A percentile compares a stretch with the other conserved stretches of the same genome.
phyloP scores from a whole-genome alignment of 2,329 filamentous ascomycete genomes.

The Pseudocercospora cruenta region DNA sequence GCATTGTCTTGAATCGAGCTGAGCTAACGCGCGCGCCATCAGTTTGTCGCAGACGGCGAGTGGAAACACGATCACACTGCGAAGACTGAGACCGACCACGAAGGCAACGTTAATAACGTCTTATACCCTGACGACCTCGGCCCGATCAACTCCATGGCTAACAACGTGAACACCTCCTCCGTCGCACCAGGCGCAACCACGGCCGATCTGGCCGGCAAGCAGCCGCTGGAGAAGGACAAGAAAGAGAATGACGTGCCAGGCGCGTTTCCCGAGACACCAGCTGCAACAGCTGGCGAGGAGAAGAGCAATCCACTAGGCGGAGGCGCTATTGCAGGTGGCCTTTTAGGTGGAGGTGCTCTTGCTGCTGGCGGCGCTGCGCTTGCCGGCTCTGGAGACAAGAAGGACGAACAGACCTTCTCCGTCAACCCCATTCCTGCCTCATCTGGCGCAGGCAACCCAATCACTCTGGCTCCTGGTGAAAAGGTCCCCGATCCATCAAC shows the following conservation, averaged over 20 bases:
- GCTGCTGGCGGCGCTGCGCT: slow-evolving; percentile 16
- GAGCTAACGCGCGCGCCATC: slow-evolving; percentile 26
- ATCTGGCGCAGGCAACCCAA: slow-evolving; percentile 70
- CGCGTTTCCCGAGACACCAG: slow-evolving; percentile 73
- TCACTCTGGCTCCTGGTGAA: slow-evolving; percentile 77
- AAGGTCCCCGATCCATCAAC: slow-evolving; percentile 71
- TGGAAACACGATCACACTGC: slow-evolving; percentile 84
- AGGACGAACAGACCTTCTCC: slow-evolving; percentile 49
- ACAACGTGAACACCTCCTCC: slow-evolving; percentile 60
- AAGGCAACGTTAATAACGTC: slow-evolving; percentile 92
- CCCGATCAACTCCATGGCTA: slow-evolving; percentile 49
- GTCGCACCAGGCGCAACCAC: slow-evolving; percentile 73
- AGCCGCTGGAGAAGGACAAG: slow-evolving; percentile 56
- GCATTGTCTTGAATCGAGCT: background rate
- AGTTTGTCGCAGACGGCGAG: slow-evolving; percentile 94
- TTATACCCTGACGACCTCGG: slow-evolving; percentile 74
- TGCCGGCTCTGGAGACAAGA: slow-evolving; percentile 15
- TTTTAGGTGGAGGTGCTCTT: slow-evolving; percentile 12
- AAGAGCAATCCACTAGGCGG: slow-evolving; percentile 7
- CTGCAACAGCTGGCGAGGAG: slow-evolving; percentile 43
- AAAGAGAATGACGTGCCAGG: slow-evolving; percentile 57
- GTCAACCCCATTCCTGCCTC: slow-evolving; percentile 65
- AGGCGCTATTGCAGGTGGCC: slow-evolving; percentile 9
- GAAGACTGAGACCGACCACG: slow-evolving; percentile 78
- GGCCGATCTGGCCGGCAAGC: slow-evolving; percentile 67